These are phyloP conservation scores for Chalciporus chontae DNA, from an alignment of 768 basidiomycete species.

Conservation along the genomic window DNA sequence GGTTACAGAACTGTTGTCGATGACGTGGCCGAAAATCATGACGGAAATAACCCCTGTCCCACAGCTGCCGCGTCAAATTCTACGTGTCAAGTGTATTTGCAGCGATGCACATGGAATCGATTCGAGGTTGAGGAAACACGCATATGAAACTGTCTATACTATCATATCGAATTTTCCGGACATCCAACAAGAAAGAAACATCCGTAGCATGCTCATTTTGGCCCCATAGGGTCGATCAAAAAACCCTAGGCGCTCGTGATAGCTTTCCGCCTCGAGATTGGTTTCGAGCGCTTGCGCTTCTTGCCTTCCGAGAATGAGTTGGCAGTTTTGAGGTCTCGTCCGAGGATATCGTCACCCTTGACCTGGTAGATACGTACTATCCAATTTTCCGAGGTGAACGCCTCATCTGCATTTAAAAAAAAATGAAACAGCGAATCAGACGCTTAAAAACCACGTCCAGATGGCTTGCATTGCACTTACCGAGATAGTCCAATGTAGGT, in stretches of 20 bases:
- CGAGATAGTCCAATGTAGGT: constrained; percentile 84
- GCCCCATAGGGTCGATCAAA: neutral
- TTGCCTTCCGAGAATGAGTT: constrained; percentile 84
- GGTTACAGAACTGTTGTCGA: neutral
- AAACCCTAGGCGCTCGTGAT: constrained; percentile 17
- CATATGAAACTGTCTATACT: constrained; percentile 2
- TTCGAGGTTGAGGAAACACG: neutral
- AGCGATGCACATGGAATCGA: neutral
- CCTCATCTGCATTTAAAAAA: constrained; percentile 63
- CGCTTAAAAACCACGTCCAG: neutral
- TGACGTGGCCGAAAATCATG: constrained; percentile 13
- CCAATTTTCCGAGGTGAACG: constrained; percentile 99
- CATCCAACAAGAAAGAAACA: neutral
- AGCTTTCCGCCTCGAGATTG: constrained; percentile 55
- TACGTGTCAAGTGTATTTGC: too few relatives aligned
- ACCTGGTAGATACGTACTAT: constrained; percentile 97
- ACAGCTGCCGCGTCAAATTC: too few relatives aligned
- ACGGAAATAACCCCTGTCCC: constrained; percentile 7
- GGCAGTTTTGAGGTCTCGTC: constrained; percentile 85
- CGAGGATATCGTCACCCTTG: constrained; percentile 88
- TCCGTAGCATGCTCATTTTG: neutral
- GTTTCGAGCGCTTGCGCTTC: constrained; percentile 82
- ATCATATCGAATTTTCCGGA: neutral
- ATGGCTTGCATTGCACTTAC: constrained; percentile 47
- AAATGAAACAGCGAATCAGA: constrained; percentile 1